These are phyloP conservation scores for Trypanosoma congolense DNA, from an alignment of 208 protist genomes.

Conservation along the genomic window DNA sequence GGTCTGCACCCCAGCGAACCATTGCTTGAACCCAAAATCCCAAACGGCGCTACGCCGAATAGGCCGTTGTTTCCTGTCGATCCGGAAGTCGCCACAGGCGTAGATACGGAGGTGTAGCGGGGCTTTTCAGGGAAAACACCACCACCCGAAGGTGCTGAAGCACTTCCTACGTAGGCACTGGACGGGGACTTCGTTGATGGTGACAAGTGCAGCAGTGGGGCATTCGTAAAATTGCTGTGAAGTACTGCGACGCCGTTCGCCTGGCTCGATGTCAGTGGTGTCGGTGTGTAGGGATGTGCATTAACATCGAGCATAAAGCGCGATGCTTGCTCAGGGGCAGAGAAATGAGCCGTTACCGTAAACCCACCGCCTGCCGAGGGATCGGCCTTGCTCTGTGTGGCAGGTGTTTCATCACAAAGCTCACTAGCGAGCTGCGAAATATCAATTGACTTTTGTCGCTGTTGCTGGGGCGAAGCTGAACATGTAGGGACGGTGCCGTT, in stretches of 20 bases:
- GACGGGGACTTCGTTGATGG: conserved; percentile 16
- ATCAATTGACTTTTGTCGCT: conserved; percentile 8
- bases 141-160: not conserved
- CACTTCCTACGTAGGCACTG: conserved; percentile 2
- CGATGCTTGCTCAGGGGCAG: not conserved
- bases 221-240: conserved; percentile 10
- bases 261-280: conserved; percentile 16
- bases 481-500: not conserved
- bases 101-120: conserved; percentile 20
- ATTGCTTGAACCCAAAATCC: not conserved
- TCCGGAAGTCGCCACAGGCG: conserved; percentile 4
- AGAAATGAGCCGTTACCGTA: conserved; percentile 18
- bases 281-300: conserved; percentile 49
- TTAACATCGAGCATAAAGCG: conserved; percentile 43
- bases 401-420: not conserved
- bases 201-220: conserved; percentile 7
- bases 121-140: conserved; percentile 19
- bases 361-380: conserved; percentile 4
- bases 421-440: conserved; percentile 15
- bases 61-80: not conserved
- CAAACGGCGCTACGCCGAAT: not conserved
- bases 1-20: conserved; percentile 9
- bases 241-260: conserved; percentile 9
- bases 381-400: not conserved
- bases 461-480: conserved; percentile 5